Conservation (phyloP, 768 basidiomycete genomes). For the Dendrothele bispora region DNA sequence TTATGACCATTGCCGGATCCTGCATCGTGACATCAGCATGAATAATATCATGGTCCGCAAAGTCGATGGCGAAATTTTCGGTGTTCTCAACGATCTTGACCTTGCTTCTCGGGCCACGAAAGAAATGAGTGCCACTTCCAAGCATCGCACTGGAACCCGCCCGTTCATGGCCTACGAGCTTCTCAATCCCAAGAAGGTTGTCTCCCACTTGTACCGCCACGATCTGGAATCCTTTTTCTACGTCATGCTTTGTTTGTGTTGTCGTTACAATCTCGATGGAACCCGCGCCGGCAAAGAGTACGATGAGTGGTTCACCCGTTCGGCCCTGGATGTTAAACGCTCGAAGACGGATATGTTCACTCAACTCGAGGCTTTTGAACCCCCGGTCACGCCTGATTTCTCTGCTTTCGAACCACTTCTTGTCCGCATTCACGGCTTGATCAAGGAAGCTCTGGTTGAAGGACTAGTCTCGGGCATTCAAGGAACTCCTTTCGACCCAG, state of each 20-base stretch:
- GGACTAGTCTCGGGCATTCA: too few relatives aligned
- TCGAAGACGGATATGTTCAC: neutral
- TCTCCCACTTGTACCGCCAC: slow-evolving; percentile 5
- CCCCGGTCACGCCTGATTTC: neutral
- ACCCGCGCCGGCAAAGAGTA: neutral
- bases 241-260: slow-evolving; percentile 1
- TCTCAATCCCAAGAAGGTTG: neutral
- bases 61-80: slow-evolving; percentile 9
- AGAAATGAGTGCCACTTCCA: neutral
- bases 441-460: too few relatives aligned
- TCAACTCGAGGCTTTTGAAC: too few relatives aligned
- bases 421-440: too few relatives aligned
- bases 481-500: too few relatives aligned
- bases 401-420: neutral
- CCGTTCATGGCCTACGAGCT: slow-evolving; percentile 5
- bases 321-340: neutral
- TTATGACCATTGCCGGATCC: slow-evolving; percentile 8
- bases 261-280: neutral
- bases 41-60: slow-evolving; percentile 13
- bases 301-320: neutral
- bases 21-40: slow-evolving; percentile 16
- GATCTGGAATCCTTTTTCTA: slow-evolving; percentile 9
- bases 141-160: slow-evolving; percentile 3
- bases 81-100: slow-evolving; percentile 13
- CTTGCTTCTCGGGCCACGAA: slow-evolving; percentile 1